Conservation (phyloP, 1,139 yeast species). For the Protomyces inundatus region DNA sequence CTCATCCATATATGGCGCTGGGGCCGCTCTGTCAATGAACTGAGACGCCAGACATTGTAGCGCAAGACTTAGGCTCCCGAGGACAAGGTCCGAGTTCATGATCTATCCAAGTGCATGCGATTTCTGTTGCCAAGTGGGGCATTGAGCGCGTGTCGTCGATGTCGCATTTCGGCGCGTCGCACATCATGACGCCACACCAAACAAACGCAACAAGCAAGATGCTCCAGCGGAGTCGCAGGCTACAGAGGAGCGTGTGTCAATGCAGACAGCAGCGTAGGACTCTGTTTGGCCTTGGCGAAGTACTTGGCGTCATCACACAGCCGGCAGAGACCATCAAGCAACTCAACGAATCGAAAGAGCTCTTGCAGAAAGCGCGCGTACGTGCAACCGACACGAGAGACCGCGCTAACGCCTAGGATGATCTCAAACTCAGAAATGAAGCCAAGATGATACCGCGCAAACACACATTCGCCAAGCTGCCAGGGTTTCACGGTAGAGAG, state of each 20-base stretch:
- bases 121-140: no score
- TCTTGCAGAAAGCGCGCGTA: constrained; percentile 16
- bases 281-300: constrained; percentile 21
- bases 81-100: no score
- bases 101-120: no score
- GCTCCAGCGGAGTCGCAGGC: no score
- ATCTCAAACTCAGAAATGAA: constrained; percentile 9
- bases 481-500: constrained; percentile 23
- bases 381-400: background rate
- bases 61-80: background rate
- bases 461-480: constrained; percentile 18
- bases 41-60: constrained; percentile 17
- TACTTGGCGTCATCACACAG: constrained; percentile 16
- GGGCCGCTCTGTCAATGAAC: constrained; percentile 32
- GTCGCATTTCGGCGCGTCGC: no score
- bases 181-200: no score
- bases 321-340: constrained; percentile 24
- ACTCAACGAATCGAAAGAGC: constrained; percentile 17
- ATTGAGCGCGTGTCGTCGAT: no score
- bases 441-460: constrained; percentile 8
- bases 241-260: no score
- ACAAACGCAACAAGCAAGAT: no score
- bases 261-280: background rate
- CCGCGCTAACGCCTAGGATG: background rate
- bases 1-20: constrained; percentile 50